Evolutionary conservation across 768 basidiomycete genomes (phyloP).

Genomic region (Xanthoconium stramineum): DNA sequence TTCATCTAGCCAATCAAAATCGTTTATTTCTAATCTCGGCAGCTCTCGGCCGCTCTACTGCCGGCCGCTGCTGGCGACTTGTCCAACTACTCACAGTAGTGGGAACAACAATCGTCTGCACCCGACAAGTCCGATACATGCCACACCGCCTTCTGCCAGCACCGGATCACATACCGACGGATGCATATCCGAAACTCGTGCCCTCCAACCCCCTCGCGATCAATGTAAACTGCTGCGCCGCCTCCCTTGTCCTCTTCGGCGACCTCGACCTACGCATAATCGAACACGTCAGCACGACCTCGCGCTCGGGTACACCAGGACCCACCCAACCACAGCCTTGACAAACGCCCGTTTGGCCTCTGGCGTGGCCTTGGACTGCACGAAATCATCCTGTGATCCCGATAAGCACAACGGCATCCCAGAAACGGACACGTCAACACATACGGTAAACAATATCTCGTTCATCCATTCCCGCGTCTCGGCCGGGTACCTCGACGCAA

Average conservation of each 20-base stretch:
- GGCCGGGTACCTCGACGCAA: slow-evolving; percentile 55
- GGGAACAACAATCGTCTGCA: background rate
- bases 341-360: slow-evolving; percentile 80
- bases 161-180: slow-evolving; percentile 47
- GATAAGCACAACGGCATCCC: background rate
- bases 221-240: slow-evolving; percentile 83
- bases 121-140: background rate
- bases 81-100: background rate
- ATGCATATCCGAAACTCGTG: slow-evolving; percentile 82
- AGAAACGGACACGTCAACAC: slow-evolving; percentile 5
- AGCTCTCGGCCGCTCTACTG: slow-evolving; percentile 6
- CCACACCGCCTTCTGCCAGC: background rate
- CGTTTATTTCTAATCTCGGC: slow-evolving; percentile 13
- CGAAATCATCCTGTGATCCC: slow-evolving; percentile 60
- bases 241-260: slow-evolving; percentile 71
- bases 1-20: slow-evolving; percentile 21
- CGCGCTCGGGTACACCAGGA: background rate
- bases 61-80: background rate
- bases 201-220: slow-evolving; percentile 83
- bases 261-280: slow-evolving; percentile 56
- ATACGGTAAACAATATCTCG: slow-evolving; percentile 66
- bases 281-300: slow-evolving; percentile 1
- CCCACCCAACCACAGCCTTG: slow-evolving; percentile 65
- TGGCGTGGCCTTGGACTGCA: slow-evolving; percentile 63
- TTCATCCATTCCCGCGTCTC: slow-evolving; percentile 68